Evolutionary conservation across 2,329 filamentous ascomycete genomes (phyloP).

Genomic region (Rhinocladiella mackenziei): DNA sequence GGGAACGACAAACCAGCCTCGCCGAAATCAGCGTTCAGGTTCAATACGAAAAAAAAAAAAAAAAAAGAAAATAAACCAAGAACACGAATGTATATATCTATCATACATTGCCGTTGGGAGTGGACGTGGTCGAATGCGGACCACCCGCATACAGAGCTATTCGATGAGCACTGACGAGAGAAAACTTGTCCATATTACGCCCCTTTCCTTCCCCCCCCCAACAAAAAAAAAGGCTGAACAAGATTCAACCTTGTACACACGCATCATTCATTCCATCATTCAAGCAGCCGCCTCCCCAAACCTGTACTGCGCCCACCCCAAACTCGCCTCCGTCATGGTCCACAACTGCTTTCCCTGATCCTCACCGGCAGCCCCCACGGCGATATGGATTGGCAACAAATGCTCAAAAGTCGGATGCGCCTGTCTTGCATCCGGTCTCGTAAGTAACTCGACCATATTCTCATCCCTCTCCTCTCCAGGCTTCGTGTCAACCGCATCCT

Average conservation of each 20-base stretch:
- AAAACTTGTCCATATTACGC: too few relatives aligned
- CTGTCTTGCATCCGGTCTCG: constrained; percentile 52
- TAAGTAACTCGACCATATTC: constrained; percentile 46
- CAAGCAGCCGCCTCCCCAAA: constrained; percentile 39
- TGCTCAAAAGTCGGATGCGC: constrained; percentile 64
- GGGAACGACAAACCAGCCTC: too few relatives aligned
- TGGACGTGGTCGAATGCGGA: too few relatives aligned
- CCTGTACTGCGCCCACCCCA: constrained; percentile 55
- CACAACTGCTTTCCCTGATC: constrained; percentile 47
- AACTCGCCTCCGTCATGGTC: constrained; percentile 49
- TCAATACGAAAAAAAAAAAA: constrained; percentile 5
- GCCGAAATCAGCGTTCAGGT: too few relatives aligned
- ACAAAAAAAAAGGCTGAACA: background rate
- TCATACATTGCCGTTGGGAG: too few relatives aligned
- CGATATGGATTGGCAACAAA: constrained; percentile 57
- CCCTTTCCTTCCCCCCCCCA: too few relatives aligned
- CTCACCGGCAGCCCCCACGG: constrained; percentile 52
- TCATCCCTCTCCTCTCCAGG: constrained; percentile 40
- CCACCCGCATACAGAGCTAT: too few relatives aligned
- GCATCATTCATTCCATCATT: background rate
- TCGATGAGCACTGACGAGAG: too few relatives aligned
- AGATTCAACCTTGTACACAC: background rate
- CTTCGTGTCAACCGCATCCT: constrained; percentile 56
- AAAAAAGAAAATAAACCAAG: too few relatives aligned
- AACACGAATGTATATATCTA: too few relatives aligned